Evolutionary conservation across 192 early-diverging fungal species (phyloP), one percentile per base, ranked within the genome.

Genomic region (Backusella circina): DNA sequence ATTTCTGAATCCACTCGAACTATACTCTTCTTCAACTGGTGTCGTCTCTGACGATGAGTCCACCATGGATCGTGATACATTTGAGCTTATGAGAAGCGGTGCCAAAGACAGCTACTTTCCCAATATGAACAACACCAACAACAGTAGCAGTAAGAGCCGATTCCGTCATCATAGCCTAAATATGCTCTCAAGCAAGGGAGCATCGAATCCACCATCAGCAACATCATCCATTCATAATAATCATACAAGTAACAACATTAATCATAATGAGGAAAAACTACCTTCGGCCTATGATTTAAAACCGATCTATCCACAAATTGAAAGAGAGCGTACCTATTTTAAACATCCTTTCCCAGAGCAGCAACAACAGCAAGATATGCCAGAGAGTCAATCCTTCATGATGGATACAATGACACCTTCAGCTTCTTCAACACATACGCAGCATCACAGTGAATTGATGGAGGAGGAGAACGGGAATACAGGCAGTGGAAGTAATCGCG

Each of bases 1-100:
- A 61, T 65, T 77, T 26, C 54, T 70, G 15, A 72, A 68, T 15
- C 75, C 75, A 44, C 37, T 70, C 15, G 75, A 77, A n/a, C 8
- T 61, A 12, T 61, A 61, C 12, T 33, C 47, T 15, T 33, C 39
- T 21, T 36, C 47, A 26, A 26, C 36, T 21, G 61, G 35, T 5
- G 70, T 23, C 9, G 50, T 23, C 61, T 72, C 72, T 33, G 57
- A 73, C 15, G 50, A 65, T 10, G 72, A 61, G 4, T 39, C 72
- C 3, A 30, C 4, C 30, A 18, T 50, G 28, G 64, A 50, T 31
- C 74, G 47, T 69, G 74, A 67, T 32, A 70, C 74, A 5, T 67
- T 70, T 69, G 74, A 67, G 15, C 44, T 70, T 23, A 67, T 69
- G 71, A 51, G 71, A 36, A 72, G 71, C 54, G 51, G 32, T 18